phyloP scores from a whole-genome alignment of 768 basidiomycete species.

The Hygrocybe punicea region DNA sequence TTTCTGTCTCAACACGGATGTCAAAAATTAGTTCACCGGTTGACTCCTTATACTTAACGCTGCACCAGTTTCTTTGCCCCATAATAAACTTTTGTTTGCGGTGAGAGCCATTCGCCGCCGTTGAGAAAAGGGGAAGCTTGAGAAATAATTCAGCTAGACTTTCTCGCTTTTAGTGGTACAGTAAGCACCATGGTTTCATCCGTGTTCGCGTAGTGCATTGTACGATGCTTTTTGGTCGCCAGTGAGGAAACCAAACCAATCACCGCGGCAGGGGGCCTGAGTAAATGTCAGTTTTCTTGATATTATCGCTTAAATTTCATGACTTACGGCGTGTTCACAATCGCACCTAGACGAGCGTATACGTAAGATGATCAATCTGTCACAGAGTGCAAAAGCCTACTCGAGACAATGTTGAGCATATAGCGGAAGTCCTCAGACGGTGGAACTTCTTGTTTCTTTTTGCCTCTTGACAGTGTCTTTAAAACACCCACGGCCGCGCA shows the following conservation, averaged over 20 bases:
- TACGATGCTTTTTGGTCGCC: conserved; percentile 78
- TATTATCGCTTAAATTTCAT: not conserved
- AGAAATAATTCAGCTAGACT: not conserved
- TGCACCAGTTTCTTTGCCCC: conserved; percentile 87
- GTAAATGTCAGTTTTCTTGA: not conserved
- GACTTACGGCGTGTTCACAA: conserved; percentile 90
- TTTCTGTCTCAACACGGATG: conserved; percentile 80
- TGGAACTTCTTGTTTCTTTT: conserved; percentile 45
- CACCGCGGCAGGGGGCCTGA: conserved; percentile 63
- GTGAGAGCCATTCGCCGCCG: conserved; percentile 71
- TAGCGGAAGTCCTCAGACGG: conserved; percentile 72
- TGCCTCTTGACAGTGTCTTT: conserved; percentile 57
- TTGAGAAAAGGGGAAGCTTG: conserved; percentile 72
- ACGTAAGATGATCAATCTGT: not conserved
- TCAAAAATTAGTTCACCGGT: conserved; percentile 74
- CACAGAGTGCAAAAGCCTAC: conserved; percentile 38
- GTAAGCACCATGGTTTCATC: conserved; percentile 78
- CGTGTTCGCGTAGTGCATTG: conserved; percentile 75
- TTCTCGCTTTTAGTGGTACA: not conserved
- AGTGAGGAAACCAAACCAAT: conserved; percentile 78
- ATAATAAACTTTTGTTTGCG: conserved; percentile 81
- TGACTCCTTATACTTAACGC: conserved; percentile 53
- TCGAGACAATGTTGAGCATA: conserved; percentile 87
- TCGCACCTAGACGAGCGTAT: conserved; percentile 58
- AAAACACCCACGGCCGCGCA: conserved; percentile 80